Base-by-base conservation (phyloP, 2,329 filamentous ascomycete species). In the Aotearoamyces nothofagi region DNA sequence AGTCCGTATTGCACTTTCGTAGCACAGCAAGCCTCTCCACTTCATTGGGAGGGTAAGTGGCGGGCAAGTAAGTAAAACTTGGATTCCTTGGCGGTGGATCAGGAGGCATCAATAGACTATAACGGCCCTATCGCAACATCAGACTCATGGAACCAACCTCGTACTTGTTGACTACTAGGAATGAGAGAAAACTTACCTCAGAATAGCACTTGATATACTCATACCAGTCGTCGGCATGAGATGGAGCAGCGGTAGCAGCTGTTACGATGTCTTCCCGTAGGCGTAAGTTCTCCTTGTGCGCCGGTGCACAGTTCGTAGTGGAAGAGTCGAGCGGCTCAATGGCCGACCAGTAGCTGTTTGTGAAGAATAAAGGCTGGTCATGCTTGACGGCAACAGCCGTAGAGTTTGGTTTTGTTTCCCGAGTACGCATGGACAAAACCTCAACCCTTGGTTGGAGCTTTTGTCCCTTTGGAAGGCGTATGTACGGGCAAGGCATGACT, bases 31-130 rank as follows among this genome's bases (percentile, higher is more conserved):
- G 19, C 28, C 50, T 42, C 6, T 31, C 17, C 12, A 32, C 37
- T 25, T 53, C 50, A 20, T 45, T 39, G 5, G 33, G 29, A 5
- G 50, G 47, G 17, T 36, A 35, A 3, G 49, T 34, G 5, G 49
- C 43, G 11, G 41, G 40, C 5, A 53, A 42, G 26, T 40, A 47
- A 25, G 33, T 27, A 24, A 52, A 50, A 5, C 30, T 35, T 6
- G 23, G 14, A 10, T 39, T 37, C 4, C 39, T 35, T 10, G 37
- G 38, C 10, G 50, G 50, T 23, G 49, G 48, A 12, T 43, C 31
- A n/a, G 51, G 52, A 15, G 24, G 24, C 9, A 26, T 15, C 12
- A 15, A 15, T n/a, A 26, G 24, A 26, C 9, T 26, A 14, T 6
- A 5, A n/a, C 1, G 14, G 15, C 24, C 24, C 24, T 15, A 24